Conservation (phyloP, 164 flowering plant genomes). For the Sextonia rubra region DNA sequence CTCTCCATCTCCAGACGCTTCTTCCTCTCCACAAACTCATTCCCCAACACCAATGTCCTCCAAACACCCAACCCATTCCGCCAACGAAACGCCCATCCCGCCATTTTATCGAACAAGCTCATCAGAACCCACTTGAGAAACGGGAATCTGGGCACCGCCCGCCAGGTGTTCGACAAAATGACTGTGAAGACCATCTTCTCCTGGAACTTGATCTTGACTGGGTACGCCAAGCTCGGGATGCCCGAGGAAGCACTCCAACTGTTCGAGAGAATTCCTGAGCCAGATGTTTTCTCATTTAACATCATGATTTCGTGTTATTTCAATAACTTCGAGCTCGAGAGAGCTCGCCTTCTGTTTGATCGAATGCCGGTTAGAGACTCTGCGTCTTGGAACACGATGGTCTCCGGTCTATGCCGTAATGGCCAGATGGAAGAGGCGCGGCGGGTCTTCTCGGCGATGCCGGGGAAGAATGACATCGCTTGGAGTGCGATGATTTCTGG, state of each 20-base stretch:
- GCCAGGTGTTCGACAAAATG: conserved; percentile 18
- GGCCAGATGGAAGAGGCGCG: conserved; percentile 18
- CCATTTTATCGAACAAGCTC: conserved; percentile 14
- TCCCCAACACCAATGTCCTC: conserved; percentile 16
- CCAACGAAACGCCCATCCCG: conserved; percentile 1
- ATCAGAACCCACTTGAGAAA: conserved; percentile 13
- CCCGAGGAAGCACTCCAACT: conserved; percentile 18
- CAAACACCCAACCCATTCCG: neutral
- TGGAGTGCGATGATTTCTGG: conserved; percentile 33
- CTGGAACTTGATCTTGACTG: conserved; percentile 24
- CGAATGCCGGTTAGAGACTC: conserved; percentile 22
- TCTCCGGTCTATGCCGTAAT: conserved; percentile 22
- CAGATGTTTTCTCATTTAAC: conserved; percentile 21
- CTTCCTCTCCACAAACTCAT: conserved; percentile 8
- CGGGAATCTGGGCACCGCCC: conserved; percentile 18
- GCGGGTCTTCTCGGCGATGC: conserved; percentile 18
- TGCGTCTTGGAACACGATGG: conserved; percentile 29
- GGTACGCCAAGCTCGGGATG: conserved; percentile 22
- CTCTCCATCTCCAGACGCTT: conserved; percentile 13
- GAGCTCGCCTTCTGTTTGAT: conserved; percentile 19
- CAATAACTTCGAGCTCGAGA: conserved; percentile 11
- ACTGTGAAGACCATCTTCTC: conserved; percentile 16
- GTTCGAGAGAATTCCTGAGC: conserved; percentile 25
- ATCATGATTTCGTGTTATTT: conserved; percentile 27
- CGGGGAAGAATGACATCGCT: conserved; percentile 19